Percentiles rank a stretch among this genome's conserved stretches.
phyloP scores from a whole-genome alignment of 139 green algal species.

The Asterochloris sp. region DNA sequence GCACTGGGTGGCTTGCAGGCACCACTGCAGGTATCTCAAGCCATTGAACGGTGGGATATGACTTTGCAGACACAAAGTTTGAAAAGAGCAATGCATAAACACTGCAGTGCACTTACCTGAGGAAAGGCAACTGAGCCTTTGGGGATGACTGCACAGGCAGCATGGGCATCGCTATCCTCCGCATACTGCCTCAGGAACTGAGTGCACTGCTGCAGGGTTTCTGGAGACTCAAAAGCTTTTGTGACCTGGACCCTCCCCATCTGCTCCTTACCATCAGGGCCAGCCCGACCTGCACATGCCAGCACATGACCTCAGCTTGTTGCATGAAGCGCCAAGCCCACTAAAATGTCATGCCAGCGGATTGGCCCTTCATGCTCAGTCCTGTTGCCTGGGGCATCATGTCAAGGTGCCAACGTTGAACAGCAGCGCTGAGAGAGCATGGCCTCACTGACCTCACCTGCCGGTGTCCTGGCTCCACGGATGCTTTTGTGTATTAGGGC shows the following conservation, averaged over 20 bases:
- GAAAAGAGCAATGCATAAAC: too few relatives aligned
- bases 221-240: conserved; percentile 21
- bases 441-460: background rate
- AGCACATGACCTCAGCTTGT: too few relatives aligned
- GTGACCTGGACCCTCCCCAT: conserved; percentile 18
- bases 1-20: too few relatives aligned
- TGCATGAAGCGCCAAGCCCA: too few relatives aligned
- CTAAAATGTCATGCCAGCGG: too few relatives aligned
- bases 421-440: background rate
- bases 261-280: background rate
- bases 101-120: conserved; percentile 6
- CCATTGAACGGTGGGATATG: too few relatives aligned
- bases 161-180: conserved; percentile 11
- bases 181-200: conserved; percentile 21
- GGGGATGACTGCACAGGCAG: conserved; percentile 18
- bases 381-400: too few relatives aligned
- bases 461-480: too few relatives aligned
- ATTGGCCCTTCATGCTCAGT: too few relatives aligned
- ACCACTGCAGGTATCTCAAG: too few relatives aligned
- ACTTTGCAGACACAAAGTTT: too few relatives aligned
- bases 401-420: too few relatives aligned
- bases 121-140: conserved; percentile 18
- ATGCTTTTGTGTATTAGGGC: background rate
- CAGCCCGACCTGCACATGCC: background rate
- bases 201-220: conserved; percentile 19